Percentiles rank a stretch among this genome's conserved stretches.
phyloP scores from a whole-genome alignment of 164 flowering plant genomes.

The Nelumbo lutea region DNA sequence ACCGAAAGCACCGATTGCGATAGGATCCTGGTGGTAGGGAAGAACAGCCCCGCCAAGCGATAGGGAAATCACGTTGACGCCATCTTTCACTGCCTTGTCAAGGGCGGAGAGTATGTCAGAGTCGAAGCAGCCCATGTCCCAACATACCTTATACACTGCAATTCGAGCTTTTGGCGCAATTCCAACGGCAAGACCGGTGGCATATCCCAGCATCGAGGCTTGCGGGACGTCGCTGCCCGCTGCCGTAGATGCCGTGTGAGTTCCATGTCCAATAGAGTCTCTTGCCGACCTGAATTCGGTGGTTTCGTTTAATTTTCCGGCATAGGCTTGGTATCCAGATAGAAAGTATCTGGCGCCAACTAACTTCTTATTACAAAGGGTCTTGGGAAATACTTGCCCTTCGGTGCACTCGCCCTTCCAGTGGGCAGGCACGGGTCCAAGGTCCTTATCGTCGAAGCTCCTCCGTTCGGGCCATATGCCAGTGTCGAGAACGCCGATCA shows the following conservation, averaged over 20 bases:
- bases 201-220: conserved; percentile 39
- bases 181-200: conserved; percentile 41
- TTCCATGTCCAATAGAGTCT: conserved; percentile 51
- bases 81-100: conserved; percentile 50
- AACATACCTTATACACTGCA: conserved; percentile 48
- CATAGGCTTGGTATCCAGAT: conserved; percentile 22
- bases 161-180: conserved; percentile 58
- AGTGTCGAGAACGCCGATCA: conserved; percentile 50
- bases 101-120: conserved; percentile 51
- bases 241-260: conserved; percentile 60
- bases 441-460: conserved; percentile 44
- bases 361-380: conserved; percentile 42
- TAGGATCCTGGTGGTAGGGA: conserved; percentile 18
- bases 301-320: conserved; percentile 8
- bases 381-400: conserved; percentile 24
- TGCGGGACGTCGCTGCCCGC: conserved; percentile 34
- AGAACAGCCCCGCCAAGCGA: conserved; percentile 25
- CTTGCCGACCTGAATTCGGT: conserved; percentile 22
- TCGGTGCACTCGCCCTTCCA: conserved; percentile 49
- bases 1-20: conserved; percentile 26
- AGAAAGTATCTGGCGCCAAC: conserved; percentile 44
- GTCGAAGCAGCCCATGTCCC: conserved; percentile 31
- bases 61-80: conserved; percentile 45
- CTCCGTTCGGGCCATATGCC: conserved; percentile 54
- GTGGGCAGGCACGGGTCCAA: conserved; percentile 38